phyloP scores from a whole-genome alignment of 169 alveolate species.

The Cryptosporidium ryanae region DNA sequence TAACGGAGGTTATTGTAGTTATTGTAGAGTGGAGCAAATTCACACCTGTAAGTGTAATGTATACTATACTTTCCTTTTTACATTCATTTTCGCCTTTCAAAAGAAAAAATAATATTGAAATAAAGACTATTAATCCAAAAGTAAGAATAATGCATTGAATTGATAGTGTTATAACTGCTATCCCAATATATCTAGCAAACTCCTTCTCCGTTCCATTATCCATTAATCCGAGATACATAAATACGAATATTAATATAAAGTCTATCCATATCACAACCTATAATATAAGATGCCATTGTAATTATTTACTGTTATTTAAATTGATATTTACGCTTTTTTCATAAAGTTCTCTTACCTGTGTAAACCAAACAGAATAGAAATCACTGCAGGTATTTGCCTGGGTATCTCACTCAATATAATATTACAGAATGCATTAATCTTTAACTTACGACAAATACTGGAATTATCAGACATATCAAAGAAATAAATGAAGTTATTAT shows the following conservation, averaged over 20 bases:
- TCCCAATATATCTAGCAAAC: conserved; percentile 28
- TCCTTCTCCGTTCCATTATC: conserved; percentile 44
- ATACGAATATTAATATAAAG: conserved; percentile 50
- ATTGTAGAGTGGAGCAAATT: conserved; percentile 52
- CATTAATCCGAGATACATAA: conserved; percentile 58
- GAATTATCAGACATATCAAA: conserved; percentile 46
- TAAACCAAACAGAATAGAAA: conserved; percentile 41
- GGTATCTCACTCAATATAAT: neutral
- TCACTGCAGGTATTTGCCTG: conserved; percentile 66
- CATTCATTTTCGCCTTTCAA: conserved; percentile 5
- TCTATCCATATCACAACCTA: conserved; percentile 52
- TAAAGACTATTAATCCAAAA: conserved; percentile 41
- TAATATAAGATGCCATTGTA: neutral
- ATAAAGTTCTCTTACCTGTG: conserved; percentile 15
- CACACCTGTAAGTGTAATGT: conserved; percentile 34
- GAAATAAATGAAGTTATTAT: conserved; percentile 51
- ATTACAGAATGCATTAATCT: no score
- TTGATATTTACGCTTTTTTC: no score
- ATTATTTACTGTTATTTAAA: neutral
- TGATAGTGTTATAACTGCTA: conserved; percentile 34
- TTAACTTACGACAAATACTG: conserved; percentile 59
- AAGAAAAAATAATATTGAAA: conserved; percentile 20
- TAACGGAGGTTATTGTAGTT: conserved; percentile 53
- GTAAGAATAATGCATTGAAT: conserved; percentile 55
- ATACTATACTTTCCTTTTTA: conserved; percentile 23